Base-by-base conservation (phyloP, 2,329 filamentous ascomycete species). In the Aspergillus quadricinctus region DNA sequence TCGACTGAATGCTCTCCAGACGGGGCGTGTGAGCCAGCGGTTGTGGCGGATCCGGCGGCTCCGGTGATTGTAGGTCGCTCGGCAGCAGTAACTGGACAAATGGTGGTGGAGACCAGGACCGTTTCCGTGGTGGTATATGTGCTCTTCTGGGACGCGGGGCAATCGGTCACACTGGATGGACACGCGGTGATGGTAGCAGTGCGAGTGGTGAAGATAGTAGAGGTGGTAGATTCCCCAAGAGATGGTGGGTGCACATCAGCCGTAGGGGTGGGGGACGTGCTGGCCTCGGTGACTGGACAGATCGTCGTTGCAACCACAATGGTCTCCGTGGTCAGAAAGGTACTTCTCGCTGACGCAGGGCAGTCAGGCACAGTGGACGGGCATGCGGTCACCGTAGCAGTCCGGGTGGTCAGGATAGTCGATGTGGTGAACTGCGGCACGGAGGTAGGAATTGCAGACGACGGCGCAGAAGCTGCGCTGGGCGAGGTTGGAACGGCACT, bases 321-420 rank as follows among this genome's bases (percentile, higher is more conserved):
- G 19, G 58, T 66, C 51, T 66, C 66, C 3, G 65, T 69, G 31
- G 61, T 66, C 35, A 63, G 17, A 27, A 52, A 57, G 10, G 57
- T 63, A 3, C 56, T 62, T 53, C 56, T 54, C 1, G 53, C 57
- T 7, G 56, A 51, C 7, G 58, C 58, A 17, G 68, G 68, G 57
- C 69, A 70, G 27, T 70, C 55, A 9, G 66, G 68, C 1, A 70
- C 65, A 2, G 58, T 61, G 7, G 62, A 57, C 1, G 67, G 62
- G 37, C 68, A 71, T 9, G 58, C 57, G 7, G 63, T 69, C 35
- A 69, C 56, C 1, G 67, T 71, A 19, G 67, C 63, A 10, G 61
- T 58, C 2, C 55, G 57, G 4, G 64, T 67, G 3, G 54, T 60
- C 37, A 60, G 64, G 29, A 66, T 49, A 1, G 65, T 67, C 4